Conservation (phyloP, 192 early-diverging fungal species). For the Lobosporangium transversale region DNA sequence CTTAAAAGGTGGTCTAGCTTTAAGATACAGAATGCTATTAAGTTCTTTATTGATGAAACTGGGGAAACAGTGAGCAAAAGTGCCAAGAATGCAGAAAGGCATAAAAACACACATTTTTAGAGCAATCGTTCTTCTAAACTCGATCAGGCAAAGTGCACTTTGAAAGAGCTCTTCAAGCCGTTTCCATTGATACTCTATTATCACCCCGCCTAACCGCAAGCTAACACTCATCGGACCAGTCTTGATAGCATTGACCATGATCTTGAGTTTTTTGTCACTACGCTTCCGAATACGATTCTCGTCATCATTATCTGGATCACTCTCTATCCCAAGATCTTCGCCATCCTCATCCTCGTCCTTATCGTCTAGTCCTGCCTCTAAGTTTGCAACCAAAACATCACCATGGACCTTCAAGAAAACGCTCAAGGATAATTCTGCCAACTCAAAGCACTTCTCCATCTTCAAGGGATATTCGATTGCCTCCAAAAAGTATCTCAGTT, state of each 20-base stretch:
- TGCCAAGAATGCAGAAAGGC: too few relatives aligned
- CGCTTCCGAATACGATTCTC: not conserved
- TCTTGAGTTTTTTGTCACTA: conserved; percentile 14
- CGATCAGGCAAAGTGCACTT: conserved; percentile 69
- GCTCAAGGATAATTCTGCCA: conserved; percentile 80
- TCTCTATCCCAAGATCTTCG: conserved; percentile 41
- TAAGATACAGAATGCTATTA: too few relatives aligned
- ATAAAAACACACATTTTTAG: too few relatives aligned
- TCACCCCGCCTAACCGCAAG: conserved; percentile 40
- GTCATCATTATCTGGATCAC: conserved; percentile 34
- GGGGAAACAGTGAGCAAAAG: too few relatives aligned
- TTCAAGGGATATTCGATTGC: conserved; percentile 69
- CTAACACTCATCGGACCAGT: conserved; percentile 42
- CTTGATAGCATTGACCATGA: conserved; percentile 42
- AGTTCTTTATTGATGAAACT: too few relatives aligned
- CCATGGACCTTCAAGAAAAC: conserved; percentile 85
- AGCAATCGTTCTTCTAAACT: conserved; percentile 63
- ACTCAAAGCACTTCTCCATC: conserved; percentile 85
- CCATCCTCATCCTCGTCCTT: conserved; percentile 37
- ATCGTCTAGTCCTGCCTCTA: conserved; percentile 55
- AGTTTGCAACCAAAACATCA: conserved; percentile 76
- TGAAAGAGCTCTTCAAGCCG: conserved; percentile 70
- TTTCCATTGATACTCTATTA: conserved; percentile 63
- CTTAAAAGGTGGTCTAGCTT: too few relatives aligned
- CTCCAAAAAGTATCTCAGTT: conserved; percentile 73